Conservation (phyloP, 345 rosid species). For the Salix purpurea region DNA sequence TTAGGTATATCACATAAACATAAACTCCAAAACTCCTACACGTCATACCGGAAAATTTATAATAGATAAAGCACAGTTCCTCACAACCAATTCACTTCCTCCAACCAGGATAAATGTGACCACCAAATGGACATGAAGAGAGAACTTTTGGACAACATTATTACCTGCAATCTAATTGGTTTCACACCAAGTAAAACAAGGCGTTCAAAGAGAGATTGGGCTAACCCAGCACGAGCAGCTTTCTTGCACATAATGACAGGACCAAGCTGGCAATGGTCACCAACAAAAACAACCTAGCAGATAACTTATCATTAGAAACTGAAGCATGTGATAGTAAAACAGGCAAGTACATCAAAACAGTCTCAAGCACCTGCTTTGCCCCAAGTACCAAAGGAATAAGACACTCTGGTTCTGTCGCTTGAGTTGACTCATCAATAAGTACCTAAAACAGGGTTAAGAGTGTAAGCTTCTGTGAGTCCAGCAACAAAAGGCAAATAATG, state of each 20-base stretch:
- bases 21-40: too few relatives aligned
- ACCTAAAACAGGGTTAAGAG: constrained; percentile 45
- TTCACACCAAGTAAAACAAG: constrained; percentile 94
- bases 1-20: too few relatives aligned
- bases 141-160: not conserved
- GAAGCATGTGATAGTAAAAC: not conserved
- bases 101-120: not conserved
- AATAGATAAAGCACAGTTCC: not conserved
- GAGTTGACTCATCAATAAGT: constrained; percentile 99
- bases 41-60: not conserved
- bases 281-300: constrained; percentile 85
- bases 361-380: constrained; percentile 70
- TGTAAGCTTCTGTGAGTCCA: constrained; percentile 16
- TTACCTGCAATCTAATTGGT: constrained; percentile 98
- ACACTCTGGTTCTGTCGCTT: constrained; percentile 97
- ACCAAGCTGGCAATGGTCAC: constrained; percentile 99
- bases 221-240: constrained; percentile 99
- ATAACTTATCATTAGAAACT: constrained; percentile 13
- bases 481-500: not conserved
- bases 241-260: constrained; percentile 99
- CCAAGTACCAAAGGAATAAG: constrained; percentile 99
- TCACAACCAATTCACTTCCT: not conserved
- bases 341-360: not conserved
- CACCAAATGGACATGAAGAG: not conserved
- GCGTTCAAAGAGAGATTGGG: constrained; percentile 96